Percentiles rank a stretch among this genome's conserved stretches.
Evolutionary conservation across 306 rosid species (phyloP).

Genomic region (Phaseolus lunatus): DNA sequence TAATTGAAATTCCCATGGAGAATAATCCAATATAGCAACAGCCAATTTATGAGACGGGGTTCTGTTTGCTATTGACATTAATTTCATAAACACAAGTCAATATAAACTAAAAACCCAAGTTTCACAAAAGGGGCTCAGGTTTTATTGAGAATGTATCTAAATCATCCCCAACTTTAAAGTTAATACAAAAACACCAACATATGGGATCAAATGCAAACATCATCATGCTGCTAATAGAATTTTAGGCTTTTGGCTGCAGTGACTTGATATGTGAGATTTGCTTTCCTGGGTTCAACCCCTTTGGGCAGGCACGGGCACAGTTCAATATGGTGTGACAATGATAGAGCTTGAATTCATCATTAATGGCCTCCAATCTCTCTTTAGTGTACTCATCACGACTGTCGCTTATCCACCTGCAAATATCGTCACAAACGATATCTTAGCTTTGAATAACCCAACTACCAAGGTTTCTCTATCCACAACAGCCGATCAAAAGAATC

Average conservation of each 20-base stretch:
- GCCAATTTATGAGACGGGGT: constrained; percentile 27
- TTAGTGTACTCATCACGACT: constrained; percentile 93
- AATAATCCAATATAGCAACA: constrained; percentile 20
- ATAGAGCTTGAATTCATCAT: constrained; percentile 97
- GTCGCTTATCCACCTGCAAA: constrained; percentile 93
- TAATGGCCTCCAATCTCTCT: constrained; percentile 90
- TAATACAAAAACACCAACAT: constrained; percentile 49
- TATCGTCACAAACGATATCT: constrained; percentile 21
- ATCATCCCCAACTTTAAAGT: constrained; percentile 40
- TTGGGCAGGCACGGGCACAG: constrained; percentile 97
- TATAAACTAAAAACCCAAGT: constrained; percentile 43
- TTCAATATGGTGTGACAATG: constrained; percentile 99
- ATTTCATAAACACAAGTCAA: constrained; percentile 45
- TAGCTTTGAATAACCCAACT: neutral
- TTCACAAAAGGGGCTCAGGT: constrained; percentile 55
- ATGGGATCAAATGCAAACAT: constrained; percentile 47
- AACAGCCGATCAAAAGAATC: too few species aligned
- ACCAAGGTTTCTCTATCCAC: neutral
- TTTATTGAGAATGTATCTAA: constrained; percentile 59
- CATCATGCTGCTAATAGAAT: constrained; percentile 45
- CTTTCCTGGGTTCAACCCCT: constrained; percentile 98
- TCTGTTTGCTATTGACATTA: constrained; percentile 48
- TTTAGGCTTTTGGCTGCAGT: constrained; percentile 58
- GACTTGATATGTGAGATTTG: constrained; percentile 82
- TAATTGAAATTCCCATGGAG: neutral